Evolutionary conservation across 179 eudicot genomes (phyloP).

Genomic region (Carnegiea gigantea): DNA sequence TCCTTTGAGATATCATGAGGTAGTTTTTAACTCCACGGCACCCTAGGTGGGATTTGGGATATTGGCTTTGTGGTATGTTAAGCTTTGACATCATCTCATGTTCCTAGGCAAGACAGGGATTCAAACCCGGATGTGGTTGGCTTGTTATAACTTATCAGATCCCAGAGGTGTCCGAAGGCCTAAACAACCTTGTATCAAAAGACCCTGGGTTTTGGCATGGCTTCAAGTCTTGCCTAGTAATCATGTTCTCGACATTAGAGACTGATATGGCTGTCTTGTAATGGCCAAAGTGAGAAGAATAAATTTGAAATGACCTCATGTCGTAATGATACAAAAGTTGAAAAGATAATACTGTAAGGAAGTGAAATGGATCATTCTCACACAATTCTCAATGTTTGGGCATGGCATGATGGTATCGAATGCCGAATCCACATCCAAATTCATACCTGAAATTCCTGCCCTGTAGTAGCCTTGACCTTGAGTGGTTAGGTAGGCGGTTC

Average conservation of each 20-base stretch:
- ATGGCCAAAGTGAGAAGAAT: not conserved
- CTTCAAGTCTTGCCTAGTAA: not conserved
- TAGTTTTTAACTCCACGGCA: not conserved
- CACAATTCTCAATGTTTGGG: not conserved
- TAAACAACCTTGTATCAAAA: not conserved
- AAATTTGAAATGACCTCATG: not conserved
- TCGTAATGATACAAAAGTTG: not conserved
- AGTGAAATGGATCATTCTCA: not conserved
- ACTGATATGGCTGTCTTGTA: not conserved
- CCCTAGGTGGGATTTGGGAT: not conserved
- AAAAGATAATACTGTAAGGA: not conserved
- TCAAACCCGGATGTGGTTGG: no score
- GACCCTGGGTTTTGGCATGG: not conserved
- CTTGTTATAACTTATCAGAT: not conserved
- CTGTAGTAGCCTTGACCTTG: no score
- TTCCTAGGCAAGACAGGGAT: no score
- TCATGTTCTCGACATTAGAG: not conserved
- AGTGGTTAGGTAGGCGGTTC: no score
- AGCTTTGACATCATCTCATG: no score
- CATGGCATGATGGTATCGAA: no score
- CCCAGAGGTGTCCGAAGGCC: not conserved
- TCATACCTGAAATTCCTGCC: not conserved
- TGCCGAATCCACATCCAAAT: not conserved
- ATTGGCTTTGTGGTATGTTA: not conserved
- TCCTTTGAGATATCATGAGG: not conserved